A percentile compares a stretch with the other conserved stretches of the same genome.
phyloP scores from a whole-genome alignment of 768 basidiomycete genomes.

The Lyophyllum semitale region DNA sequence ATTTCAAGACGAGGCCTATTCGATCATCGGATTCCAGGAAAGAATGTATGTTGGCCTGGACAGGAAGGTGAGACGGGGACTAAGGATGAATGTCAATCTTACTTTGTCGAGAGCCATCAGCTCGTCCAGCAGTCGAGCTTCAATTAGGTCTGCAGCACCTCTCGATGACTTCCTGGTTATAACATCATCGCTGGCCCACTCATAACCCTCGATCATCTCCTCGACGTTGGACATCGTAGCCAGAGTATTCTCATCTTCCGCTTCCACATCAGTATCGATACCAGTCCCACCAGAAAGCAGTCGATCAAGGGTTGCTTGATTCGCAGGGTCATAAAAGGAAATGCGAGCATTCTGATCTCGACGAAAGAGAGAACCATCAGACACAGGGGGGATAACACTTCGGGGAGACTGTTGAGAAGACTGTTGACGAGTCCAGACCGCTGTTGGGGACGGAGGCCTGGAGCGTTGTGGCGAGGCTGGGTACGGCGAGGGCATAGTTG shows the following conservation, averaged over 20 bases:
- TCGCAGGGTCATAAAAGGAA: slow-evolving; percentile 80
- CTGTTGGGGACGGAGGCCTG: slow-evolving; percentile 24
- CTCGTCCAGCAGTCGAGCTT: slow-evolving; percentile 86
- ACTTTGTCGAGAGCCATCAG: slow-evolving; percentile 94
- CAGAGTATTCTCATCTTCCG: slow-evolving; percentile 73
- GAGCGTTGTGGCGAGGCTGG: slow-evolving; percentile 21
- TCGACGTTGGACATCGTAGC: slow-evolving; percentile 91
- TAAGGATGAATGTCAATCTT: slow-evolving; percentile 12
- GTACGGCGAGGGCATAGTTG: slow-evolving; percentile 13
- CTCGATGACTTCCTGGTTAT: slow-evolving; percentile 62
- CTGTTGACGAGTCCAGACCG: slow-evolving; percentile 30
- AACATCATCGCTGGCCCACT: slow-evolving; percentile 89
- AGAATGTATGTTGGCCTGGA: slow-evolving; percentile 93
- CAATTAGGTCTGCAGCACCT: slow-evolving; percentile 88
- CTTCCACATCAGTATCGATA: slow-evolving; percentile 47
- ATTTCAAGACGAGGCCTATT: slow-evolving; percentile 80
- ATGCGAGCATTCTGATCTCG: slow-evolving; percentile 71
- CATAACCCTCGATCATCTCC: slow-evolving; percentile 98
- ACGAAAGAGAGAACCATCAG: slow-evolving; percentile 41
- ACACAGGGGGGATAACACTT: slow-evolving; percentile 24
- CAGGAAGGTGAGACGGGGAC: slow-evolving; percentile 4
- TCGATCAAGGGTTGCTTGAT: slow-evolving; percentile 73
- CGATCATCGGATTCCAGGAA: slow-evolving; percentile 96
- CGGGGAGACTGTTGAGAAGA: slow-evolving; percentile 28
- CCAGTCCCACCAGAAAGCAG: slow-evolving; percentile 54